Base-by-base conservation (phyloP, 768 basidiomycete genomes). In the Lentinula boryana region DNA sequence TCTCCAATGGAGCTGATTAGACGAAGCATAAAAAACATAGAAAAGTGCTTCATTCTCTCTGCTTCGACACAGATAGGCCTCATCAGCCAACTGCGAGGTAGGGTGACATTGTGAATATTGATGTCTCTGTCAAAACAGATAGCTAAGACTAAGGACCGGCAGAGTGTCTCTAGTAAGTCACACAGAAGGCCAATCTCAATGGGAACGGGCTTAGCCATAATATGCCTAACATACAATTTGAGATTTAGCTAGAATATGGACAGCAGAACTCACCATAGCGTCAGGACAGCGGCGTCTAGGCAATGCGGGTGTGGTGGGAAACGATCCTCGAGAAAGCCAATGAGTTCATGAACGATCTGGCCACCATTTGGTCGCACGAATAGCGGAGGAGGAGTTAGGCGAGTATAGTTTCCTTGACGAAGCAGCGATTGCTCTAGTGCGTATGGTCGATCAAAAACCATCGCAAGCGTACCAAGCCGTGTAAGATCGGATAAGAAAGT, bases 11-110 rank as follows among this genome's bases (percentile, higher is more conserved):
- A 12, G 53, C 56, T 21, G 63, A 63, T 0, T 54, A 58, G 8
- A 31, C 51, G 63, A 54, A 65, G 33, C 16, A 43, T 61, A 43
- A 16, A 6, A n/a, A 41, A 61, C 16, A 43, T 61, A 43, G n/a
- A 6, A n/a, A 41, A 61, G 36, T 4, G 63, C 60, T 62, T 66
- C 66, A 43, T 63, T 62, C 57, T 56, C 55, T 43, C 60, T 35
- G 67, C 62, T 40, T 56, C 54, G 9, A 71, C 61, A 57, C 68
- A 56, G 66, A 63, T 59, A 62, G 64, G 49, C 43, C 62, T 60
- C 15, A 72, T 36, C 18, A 85, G 65, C 84, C 85, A 88, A 56
- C 76, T 79, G 2, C 76, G 76, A 0, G 86, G 86, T 36, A 88
- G 73, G 4, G 79, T 78, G 31, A 84, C 63, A 15, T 75, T 72